Base-by-base conservation (phyloP, 371 early-diverging fungal genomes). In the Caulochytrium protostelioides region DNA sequence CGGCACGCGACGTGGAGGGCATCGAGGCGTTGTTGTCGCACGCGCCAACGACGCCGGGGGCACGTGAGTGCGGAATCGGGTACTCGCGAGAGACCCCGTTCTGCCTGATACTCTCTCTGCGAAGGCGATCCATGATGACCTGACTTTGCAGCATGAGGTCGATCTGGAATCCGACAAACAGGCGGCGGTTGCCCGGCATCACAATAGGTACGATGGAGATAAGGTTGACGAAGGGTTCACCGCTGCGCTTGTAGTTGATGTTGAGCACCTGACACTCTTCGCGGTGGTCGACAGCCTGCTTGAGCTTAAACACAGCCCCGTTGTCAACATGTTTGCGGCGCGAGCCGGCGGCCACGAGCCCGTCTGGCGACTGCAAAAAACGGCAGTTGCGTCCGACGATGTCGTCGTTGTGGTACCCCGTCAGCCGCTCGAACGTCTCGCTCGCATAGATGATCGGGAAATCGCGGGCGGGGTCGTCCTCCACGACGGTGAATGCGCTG, bases 81-180 rank as follows among this genome's bases (percentile, higher is more conserved):
- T n/a, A n/a, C n/a, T n/a, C n/a, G n/a, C n/a, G n/a, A n/a, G n/a
- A n/a, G n/a, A n/a, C n/a, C n/a, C n/a, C n/a, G n/a, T n/a, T n/a
- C n/a, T n/a, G n/a, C n/a, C n/a, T n/a, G n/a, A n/a, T n/a, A n/a
- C n/a, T n/a, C 39, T 58, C 65, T 38, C 64, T 66, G 33, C 54
- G 55, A 65, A 69, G 59, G 27, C 60, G 60, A 17, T 59, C 54
- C 21, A 74, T 43, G 35, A 75, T 74, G 6, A 65, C 62, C 42
- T 73, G 64, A 18, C 76, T 73, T 37, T 75, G 74, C 25, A 70
- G 70, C 1, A 75, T 68, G 21, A 76, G 39, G 41, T 76, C 76
- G 1, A 72, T 63, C 45, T 74, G 76, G 32, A 76, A 55, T 4
- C 73, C 76, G 23, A 76, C 65, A 50, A 60, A 71, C 10, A 24